phyloP scores from a whole-genome alignment of 208 protist genomes.

The Wallacemonas sp. region DNA sequence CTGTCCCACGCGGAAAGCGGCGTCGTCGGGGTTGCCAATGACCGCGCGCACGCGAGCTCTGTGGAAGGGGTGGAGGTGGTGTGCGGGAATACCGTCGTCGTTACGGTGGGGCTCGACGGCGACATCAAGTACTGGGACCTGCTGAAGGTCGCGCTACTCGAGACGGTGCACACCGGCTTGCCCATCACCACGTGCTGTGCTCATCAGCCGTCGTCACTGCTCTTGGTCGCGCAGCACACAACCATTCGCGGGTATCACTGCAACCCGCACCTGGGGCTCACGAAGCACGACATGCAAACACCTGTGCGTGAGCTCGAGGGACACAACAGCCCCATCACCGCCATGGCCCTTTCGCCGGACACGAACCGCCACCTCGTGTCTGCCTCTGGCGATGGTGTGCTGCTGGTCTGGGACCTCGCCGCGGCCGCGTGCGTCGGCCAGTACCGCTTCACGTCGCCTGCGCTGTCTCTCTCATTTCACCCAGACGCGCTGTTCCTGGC shows the following conservation, averaged over 20 bases:
- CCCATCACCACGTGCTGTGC: slow-evolving; percentile 72
- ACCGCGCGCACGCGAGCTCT: slow-evolving; percentile 55
- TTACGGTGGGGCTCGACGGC: slow-evolving; percentile 75
- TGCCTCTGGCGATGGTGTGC: slow-evolving; percentile 59
- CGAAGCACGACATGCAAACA: slow-evolving; percentile 24
- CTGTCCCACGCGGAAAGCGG: slow-evolving; percentile 26
- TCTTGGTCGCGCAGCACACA: slow-evolving; percentile 76
- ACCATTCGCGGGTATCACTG: slow-evolving; percentile 73
- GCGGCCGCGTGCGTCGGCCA: slow-evolving; percentile 81
- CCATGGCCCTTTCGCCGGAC: slow-evolving; percentile 73
- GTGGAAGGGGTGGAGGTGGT: slow-evolving; percentile 81
- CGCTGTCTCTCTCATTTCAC: slow-evolving; percentile 80
- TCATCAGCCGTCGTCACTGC: slow-evolving; percentile 64
- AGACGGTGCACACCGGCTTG: slow-evolving; percentile 33
- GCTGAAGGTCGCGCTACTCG: slow-evolving; percentile 31
- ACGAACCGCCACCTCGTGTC: slow-evolving; percentile 71
- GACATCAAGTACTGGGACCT: slow-evolving; percentile 82
- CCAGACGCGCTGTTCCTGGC: slow-evolving; percentile 84
- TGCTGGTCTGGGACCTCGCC: slow-evolving; percentile 86
- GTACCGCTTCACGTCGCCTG: slow-evolving; percentile 73
- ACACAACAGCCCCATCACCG: slow-evolving; percentile 80
- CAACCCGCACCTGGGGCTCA: slow-evolving; percentile 60
- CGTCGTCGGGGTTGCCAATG: neutral
- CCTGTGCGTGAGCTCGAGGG: slow-evolving; percentile 79
- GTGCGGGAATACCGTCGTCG: slow-evolving; percentile 65